Conservation (phyloP, 352 stramenopile genomes). For the Phytophthora quininea region DNA sequence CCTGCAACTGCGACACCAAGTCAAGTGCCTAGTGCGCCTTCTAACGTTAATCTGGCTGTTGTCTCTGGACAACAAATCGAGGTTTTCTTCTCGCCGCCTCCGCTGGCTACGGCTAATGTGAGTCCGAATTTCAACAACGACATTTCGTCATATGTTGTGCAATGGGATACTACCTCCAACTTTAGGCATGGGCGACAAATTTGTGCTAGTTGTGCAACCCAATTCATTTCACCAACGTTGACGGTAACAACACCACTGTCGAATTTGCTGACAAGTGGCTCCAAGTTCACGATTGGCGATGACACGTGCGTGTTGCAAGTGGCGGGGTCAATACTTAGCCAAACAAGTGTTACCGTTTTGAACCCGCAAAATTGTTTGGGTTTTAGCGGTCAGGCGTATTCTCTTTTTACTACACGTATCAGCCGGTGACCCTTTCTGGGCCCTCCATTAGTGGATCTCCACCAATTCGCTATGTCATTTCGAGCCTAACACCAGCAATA, state of each 20-base stretch:
- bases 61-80: slow-evolving; percentile 89
- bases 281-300: slow-evolving; percentile 57
- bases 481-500: slow-evolving; percentile 58
- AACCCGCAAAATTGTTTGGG: slow-evolving; percentile 50
- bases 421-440: slow-evolving; percentile 58
- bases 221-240: slow-evolving; percentile 48
- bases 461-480: slow-evolving; percentile 84
- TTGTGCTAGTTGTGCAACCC: slow-evolving; percentile 50
- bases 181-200: slow-evolving; percentile 74
- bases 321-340: slow-evolving; percentile 11
- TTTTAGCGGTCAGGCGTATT: slow-evolving; percentile 54
- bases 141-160: slow-evolving; percentile 88
- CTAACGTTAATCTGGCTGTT: slow-evolving; percentile 81
- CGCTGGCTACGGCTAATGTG: slow-evolving; percentile 52
- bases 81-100: slow-evolving; percentile 89
- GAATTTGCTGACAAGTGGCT: slow-evolving; percentile 27
- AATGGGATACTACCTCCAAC: slow-evolving; percentile 79
- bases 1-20: slow-evolving; percentile 63
- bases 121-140: slow-evolving; percentile 81
- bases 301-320: slow-evolving; percentile 60
- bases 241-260: slow-evolving; percentile 31
- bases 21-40: slow-evolving; percentile 90
- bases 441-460: slow-evolving; percentile 72
- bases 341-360: slow-evolving; percentile 28
- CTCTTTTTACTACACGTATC: slow-evolving; percentile 68